Conservation (phyloP, 805 yeast species). For the Hanseniaspora vineae region DNA sequence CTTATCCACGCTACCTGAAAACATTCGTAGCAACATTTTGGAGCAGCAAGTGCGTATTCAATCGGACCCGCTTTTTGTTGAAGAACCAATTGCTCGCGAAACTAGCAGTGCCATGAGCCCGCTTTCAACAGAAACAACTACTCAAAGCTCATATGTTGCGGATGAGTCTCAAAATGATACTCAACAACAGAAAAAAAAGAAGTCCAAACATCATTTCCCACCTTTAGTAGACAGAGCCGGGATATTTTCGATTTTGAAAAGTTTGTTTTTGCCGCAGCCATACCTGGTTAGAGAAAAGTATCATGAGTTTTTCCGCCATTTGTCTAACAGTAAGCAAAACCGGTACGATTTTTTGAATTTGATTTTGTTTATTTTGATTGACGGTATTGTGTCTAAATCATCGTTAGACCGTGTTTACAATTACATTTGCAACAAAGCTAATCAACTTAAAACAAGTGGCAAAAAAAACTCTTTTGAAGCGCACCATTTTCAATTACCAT, state of each 20-base stretch:
- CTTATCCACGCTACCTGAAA: conserved; percentile 64
- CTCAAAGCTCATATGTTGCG: conserved; percentile 7
- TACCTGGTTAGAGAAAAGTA: conserved; percentile 48
- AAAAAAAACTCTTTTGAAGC: conserved; percentile 7
- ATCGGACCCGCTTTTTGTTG: conserved; percentile 11
- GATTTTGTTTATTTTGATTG: conserved; percentile 56
- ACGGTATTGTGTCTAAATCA: conserved; percentile 52
- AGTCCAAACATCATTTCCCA: conserved; percentile 32
- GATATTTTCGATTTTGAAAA: conserved; percentile 55
- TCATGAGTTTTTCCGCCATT: conserved; percentile 48
- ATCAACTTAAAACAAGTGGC: conserved; percentile 7
- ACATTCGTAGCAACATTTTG: conserved; percentile 46
- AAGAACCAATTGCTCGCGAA: not conserved
- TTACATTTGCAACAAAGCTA: conserved; percentile 34
- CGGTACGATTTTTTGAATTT: conserved; percentile 62
- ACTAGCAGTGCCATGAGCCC: no score
- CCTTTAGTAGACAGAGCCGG: conserved; percentile 69
- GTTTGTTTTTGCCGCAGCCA: conserved; percentile 62
- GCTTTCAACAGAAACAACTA: no score
- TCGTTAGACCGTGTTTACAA: conserved; percentile 50
- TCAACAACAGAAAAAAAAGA: conserved; percentile 14
- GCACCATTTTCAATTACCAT: conserved; percentile 8
- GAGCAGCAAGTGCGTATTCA: conserved; percentile 40
- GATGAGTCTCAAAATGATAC: conserved; percentile 1
- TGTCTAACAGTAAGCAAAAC: conserved; percentile 69